phyloP scores from a whole-genome alignment of 2,329 filamentous ascomycete species.

The Beauveria asiatica region DNA sequence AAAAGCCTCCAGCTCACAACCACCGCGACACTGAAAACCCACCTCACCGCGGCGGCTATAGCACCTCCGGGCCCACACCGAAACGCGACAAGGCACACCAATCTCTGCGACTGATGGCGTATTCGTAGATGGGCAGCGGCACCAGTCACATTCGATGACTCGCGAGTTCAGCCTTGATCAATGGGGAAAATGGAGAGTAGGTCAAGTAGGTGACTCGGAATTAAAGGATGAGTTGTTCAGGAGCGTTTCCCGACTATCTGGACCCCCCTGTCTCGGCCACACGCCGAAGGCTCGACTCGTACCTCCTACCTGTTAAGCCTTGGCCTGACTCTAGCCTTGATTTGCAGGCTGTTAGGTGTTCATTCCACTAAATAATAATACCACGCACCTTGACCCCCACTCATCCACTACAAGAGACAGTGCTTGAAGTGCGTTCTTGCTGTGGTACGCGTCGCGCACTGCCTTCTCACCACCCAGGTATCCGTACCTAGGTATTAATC shows the following conservation, averaged over 20 bases:
- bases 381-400: neutral
- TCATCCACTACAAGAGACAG: neutral
- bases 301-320: no score
- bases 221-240: no score
- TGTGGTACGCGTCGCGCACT: neutral
- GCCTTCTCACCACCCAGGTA: neutral
- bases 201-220: neutral
- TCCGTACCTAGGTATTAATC: neutral
- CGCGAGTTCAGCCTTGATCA: neutral
- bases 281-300: no score
- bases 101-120: neutral
- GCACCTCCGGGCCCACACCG: slow-evolving; percentile 1
- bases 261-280: no score
- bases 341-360: neutral
- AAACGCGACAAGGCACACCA: slow-evolving; percentile 4
- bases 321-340: no score
- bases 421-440: neutral
- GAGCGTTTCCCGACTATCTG: no score
- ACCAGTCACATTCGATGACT: neutral
- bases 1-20: neutral
- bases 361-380: neutral
- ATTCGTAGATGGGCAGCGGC: neutral
- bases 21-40: neutral
- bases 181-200: no score
- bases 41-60: slow-evolving; percentile 7